Conservation (phyloP, 495 filamentous ascomycete species). For the Lasiosphaeriaceae sp. region DNA sequence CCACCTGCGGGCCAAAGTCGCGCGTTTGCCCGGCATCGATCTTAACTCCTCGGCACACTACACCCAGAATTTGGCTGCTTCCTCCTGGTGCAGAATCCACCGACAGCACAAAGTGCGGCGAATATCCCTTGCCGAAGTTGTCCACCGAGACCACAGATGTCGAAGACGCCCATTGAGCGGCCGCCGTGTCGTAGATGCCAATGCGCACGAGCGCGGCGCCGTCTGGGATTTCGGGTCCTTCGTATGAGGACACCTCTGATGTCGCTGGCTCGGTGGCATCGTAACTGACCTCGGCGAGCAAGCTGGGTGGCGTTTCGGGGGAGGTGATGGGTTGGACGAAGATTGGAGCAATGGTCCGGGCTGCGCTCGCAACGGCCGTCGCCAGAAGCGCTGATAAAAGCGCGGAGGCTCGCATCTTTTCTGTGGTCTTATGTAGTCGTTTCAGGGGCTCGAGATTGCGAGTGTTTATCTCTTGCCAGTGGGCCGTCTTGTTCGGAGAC, state of each 20-base stretch:
- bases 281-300: slow-evolving; percentile 48
- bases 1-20: slow-evolving; percentile 54
- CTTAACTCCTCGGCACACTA: slow-evolving; percentile 35
- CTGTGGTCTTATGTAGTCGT: not conserved
- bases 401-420: slow-evolving; percentile 12
- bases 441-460: not conserved
- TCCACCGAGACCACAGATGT: slow-evolving; percentile 43
- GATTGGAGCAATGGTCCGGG: slow-evolving; percentile 30
- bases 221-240: slow-evolving; percentile 42
- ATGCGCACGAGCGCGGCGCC: slow-evolving; percentile 41
- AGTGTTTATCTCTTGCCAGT: not conserved
- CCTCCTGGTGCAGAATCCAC: slow-evolving; percentile 23
- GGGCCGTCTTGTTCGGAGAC: not conserved
- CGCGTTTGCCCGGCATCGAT: slow-evolving; percentile 54
- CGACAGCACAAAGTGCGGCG: slow-evolving; percentile 44
- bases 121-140: slow-evolving; percentile 52
- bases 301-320: slow-evolving; percentile 25
- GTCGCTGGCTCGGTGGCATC: slow-evolving; percentile 26
- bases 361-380: slow-evolving; percentile 12
- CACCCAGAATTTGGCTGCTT: slow-evolving; percentile 39
- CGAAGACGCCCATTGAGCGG: slow-evolving; percentile 41
- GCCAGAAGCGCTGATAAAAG: slow-evolving; percentile 26
- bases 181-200: slow-evolving; percentile 43
- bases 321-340: slow-evolving; percentile 43
- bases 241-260: slow-evolving; percentile 41